phyloP scores from a whole-genome alignment of 495 filamentous ascomycete species.

The Hypomontagnella submonticulosa region DNA sequence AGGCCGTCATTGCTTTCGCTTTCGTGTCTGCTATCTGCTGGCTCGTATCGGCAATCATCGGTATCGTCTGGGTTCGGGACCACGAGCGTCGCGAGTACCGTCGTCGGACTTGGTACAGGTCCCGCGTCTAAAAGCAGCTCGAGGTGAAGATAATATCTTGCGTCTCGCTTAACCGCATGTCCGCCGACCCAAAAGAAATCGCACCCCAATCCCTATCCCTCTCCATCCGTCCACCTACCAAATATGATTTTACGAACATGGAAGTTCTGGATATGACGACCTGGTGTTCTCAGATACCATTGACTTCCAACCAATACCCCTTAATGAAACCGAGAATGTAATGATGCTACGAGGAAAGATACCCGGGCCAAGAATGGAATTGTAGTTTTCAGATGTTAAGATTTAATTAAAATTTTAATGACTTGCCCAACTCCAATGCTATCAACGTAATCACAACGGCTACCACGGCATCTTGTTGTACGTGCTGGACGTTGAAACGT shows the following conservation, averaged over 20 bases:
- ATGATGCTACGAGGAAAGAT: constrained; percentile 11
- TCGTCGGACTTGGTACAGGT: constrained; percentile 55
- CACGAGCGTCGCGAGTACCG: constrained; percentile 42
- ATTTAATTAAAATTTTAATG: too few species aligned
- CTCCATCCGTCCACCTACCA: too few species aligned
- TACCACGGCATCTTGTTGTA: too few species aligned
- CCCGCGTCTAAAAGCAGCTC: constrained; percentile 50
- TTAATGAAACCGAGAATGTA: background rate
- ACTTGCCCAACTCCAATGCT: too few species aligned
- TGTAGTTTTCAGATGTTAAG: background rate
- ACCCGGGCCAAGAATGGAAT: constrained; percentile 20
- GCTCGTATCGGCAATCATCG: constrained; percentile 69
- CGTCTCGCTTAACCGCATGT: background rate
- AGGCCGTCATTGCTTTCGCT: constrained; percentile 72
- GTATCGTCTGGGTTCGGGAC: constrained; percentile 58
- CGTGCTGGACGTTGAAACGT: too few species aligned
- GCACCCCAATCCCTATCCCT: too few species aligned
- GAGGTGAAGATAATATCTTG: background rate
- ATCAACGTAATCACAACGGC: too few species aligned
- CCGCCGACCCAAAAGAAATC: background rate
- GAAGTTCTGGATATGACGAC: background rate
- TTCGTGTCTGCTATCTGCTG: constrained; percentile 75
- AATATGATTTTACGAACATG: background rate
- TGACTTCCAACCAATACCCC: background rate
- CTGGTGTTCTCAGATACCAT: constrained; percentile 1